A percentile compares a stretch with the other conserved stretches of the same genome.
Conservation (phyloP, 768 basidiomycete species). For the Galerina sulciceps region DNA sequence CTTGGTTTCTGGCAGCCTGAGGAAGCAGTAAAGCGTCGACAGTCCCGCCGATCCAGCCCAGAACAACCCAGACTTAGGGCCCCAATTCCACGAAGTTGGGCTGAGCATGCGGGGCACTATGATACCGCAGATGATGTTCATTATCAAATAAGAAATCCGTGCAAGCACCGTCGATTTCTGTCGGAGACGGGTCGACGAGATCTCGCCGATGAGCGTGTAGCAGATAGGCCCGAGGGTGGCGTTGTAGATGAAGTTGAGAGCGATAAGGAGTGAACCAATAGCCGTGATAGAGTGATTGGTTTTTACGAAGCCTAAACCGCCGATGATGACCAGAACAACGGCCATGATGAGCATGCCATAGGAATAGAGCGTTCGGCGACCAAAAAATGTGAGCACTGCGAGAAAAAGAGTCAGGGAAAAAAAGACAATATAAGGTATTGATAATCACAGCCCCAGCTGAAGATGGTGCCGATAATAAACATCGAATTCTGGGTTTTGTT, state of each 20-base stretch:
- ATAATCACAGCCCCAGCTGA: neutral
- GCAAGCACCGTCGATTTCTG: slow-evolving; percentile 1
- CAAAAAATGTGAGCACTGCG: neutral
- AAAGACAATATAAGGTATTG: too few species aligned
- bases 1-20: neutral
- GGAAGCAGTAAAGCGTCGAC: neutral
- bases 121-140: slow-evolving; percentile 2
- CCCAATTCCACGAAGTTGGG: slow-evolving; percentile 1
- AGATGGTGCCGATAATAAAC: slow-evolving; percentile 1
- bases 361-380: neutral
- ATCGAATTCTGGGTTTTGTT: neutral
- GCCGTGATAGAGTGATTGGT: neutral
- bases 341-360: slow-evolving; percentile 2
- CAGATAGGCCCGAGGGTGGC: slow-evolving; percentile 1
- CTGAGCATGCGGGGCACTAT: slow-evolving; percentile 1
- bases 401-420: neutral
- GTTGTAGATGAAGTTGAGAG: slow-evolving; percentile 6
- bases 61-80: neutral
- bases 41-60: slow-evolving; percentile 1
- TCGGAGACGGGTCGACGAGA: neutral
- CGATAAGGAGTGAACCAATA: slow-evolving; percentile 1
- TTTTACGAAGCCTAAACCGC: slow-evolving; percentile 1
- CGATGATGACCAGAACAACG: slow-evolving; percentile 1
- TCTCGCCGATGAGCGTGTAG: slow-evolving; percentile 4
- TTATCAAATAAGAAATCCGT: neutral